Evolutionary conservation across 352 stramenopile species (phyloP), one percentile per base, ranked within the genome.

Genomic region (Phytophthora kernoviae): DNA sequence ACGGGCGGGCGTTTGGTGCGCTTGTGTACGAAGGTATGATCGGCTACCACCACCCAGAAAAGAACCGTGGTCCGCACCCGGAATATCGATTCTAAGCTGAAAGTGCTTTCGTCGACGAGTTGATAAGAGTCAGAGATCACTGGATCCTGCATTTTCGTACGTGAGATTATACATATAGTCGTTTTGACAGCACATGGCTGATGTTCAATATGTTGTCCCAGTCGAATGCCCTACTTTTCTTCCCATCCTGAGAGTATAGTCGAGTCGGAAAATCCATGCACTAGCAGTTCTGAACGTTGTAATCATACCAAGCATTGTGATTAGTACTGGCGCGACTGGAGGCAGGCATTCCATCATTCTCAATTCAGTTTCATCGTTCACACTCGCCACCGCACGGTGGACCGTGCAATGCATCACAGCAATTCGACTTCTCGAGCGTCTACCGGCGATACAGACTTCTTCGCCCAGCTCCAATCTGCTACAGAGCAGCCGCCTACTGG

Each of bases 1-100:
- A 26, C 75, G 2, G 77, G 77, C 21, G 75, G 14, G 59, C 54
- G n/a, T 14, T 67, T 0, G 72, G 74, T 33, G 72, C 54, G 4
- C 56, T 62, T n/a, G 39, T 65, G 17, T 81, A 84, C 58, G 67
- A 68, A 34, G 34, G 58, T 18, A 39, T 78, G 17, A 53, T 84
- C 55, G 54, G 62, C 37, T 74, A 75, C 48, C 68, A 84, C 56
- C 66, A 81, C 65, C 62, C 56, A 12, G 69, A 84, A 41, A 82
- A 70, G 51, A 67, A 62, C 58, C 58, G 58, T 4, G 58, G 58
- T 4, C 58, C 51, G 17, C 52, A 62, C 4, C 45, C 58, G 22
- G 58, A 67, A 44, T 62, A 67, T 44, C 44, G 58, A 52, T 67
- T 67, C 45, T 68, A 56, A 20, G 18, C 17, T 11, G 9, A n/a